Base-by-base conservation (phyloP, 2,329 filamentous ascomycete genomes). In the Hymenoscyphus fructigenus region DNA sequence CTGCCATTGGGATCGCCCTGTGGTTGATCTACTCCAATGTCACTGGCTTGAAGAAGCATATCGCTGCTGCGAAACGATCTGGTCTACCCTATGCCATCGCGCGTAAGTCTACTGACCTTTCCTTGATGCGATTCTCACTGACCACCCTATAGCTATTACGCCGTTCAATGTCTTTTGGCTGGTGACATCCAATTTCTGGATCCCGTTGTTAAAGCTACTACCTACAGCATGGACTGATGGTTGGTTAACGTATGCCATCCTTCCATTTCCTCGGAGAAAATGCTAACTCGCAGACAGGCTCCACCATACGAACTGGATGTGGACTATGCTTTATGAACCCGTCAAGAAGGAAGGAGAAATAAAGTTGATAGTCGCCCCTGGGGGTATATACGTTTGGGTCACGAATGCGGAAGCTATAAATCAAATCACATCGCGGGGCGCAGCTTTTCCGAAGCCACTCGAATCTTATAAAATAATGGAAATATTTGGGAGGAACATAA, bases 371-470 rank as follows among this genome's bases (percentile, higher is more conserved):
- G 88, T 88, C 7, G 83, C 86, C 0, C 87, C 89, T 0, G 78
- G 79, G 7, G 75, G 74, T 38, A 79, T 87, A 17, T 74, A 82
- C 20, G 69, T 90, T 41, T 84, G 82, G 69, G 85, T 86, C 5
- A 83, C 85, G 53, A 86, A 88, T 75, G 84, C 90, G 17, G 87
- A 89, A 65, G 85, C 83, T 20, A 85, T 91, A 63, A 82, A 82
- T 64, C 87, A 91, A 73, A 84, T 94, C 61, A 86, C 86, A 1
- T 80, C 82, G 3, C 81, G 88, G 57, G 83, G 90, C 55, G 89
- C 90, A 70, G 84, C 88, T 66, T 93, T 93, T 72, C 88, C 88
- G 56, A 91, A 92, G 77, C 85, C 87, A 7, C 82, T 85, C 15
- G 77, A 84, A 65, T 77, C 84, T 62, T 91, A 91, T 71, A 76